Conservation (phyloP, 139 green algal genomes). For the Astrephomene gubernaculifera region DNA sequence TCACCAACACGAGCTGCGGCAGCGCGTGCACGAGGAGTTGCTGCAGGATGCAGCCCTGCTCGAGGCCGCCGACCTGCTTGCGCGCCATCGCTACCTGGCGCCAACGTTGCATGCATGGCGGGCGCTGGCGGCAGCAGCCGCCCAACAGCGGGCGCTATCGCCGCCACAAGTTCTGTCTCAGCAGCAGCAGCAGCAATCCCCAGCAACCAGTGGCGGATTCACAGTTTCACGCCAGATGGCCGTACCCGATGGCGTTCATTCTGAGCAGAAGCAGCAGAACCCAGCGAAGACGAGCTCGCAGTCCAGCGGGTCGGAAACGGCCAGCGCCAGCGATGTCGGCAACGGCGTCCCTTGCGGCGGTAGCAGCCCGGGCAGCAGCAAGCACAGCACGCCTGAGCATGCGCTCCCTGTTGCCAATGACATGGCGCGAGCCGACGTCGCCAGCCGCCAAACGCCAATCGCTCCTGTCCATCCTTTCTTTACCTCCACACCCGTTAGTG, state of each 20-base stretch:
- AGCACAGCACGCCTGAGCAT: too few species aligned
- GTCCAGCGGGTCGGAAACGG: too few species aligned
- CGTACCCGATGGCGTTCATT: neutral
- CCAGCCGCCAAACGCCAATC: too few species aligned
- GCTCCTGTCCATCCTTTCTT: too few species aligned
- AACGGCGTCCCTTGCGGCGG: neutral
- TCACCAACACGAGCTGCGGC: neutral
- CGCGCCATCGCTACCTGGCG: slow-evolving; percentile 35
- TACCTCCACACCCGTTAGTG: too few species aligned
- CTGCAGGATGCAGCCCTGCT: neutral
- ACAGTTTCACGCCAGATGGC: neutral
- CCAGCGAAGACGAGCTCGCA: neutral
- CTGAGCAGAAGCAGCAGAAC: neutral
- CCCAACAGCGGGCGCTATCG: neutral
- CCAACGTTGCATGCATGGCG: slow-evolving; percentile 28
- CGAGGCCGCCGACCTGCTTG: slow-evolving; percentile 8
- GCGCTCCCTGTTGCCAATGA: too few species aligned
- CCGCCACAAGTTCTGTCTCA: neutral
- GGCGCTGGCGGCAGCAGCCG: neutral
- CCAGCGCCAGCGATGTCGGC: neutral
- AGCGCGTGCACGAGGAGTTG: neutral
- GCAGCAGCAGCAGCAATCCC: neutral
- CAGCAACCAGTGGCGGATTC: too few species aligned
- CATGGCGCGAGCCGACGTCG: too few species aligned
- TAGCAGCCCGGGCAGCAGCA: too few species aligned